Conservation (phyloP, 768 basidiomycete species). For the Hygrophorus pudorinus region DNA sequence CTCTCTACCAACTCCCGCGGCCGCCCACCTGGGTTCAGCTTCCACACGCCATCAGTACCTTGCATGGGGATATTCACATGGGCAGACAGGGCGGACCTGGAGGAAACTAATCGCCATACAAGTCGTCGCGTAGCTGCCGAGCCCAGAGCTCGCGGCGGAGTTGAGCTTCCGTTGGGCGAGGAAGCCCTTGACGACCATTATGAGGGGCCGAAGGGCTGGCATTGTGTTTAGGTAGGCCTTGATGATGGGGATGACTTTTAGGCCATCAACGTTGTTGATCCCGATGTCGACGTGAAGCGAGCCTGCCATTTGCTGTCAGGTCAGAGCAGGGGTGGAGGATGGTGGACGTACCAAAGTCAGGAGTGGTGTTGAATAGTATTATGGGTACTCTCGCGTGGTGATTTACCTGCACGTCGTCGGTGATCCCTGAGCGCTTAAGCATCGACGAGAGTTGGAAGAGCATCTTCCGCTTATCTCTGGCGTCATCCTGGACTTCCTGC, state of each 20-base stretch:
- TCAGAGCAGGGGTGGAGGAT: neutral
- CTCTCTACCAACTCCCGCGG: constrained; percentile 30
- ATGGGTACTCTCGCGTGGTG: constrained; percentile 44
- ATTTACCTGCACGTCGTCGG: constrained; percentile 23
- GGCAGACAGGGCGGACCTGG: constrained; percentile 44
- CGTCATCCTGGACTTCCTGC: constrained; percentile 15
- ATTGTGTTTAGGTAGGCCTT: constrained; percentile 40
- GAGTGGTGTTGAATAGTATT: constrained; percentile 43
- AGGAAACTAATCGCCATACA: constrained; percentile 60
- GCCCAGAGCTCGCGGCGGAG: constrained; percentile 49
- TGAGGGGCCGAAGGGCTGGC: constrained; percentile 50
- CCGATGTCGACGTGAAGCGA: constrained; percentile 56
- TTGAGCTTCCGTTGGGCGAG: constrained; percentile 48
- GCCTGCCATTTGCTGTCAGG: constrained; percentile 23
- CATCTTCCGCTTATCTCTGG: constrained; percentile 27
- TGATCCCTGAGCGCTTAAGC: constrained; percentile 34
- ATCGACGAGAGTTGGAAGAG: constrained; percentile 39
- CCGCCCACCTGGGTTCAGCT: constrained; percentile 52
- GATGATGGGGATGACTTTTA: constrained; percentile 41
- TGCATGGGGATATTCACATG: no score
- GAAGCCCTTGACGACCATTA: constrained; percentile 55
- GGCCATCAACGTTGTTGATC: constrained; percentile 51
- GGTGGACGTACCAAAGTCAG: constrained; percentile 23
- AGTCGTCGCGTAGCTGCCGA: constrained; percentile 59
- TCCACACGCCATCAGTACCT: neutral